Conservation (phyloP, 2,329 filamentous ascomycete genomes). For the Parascedosporium putredinis region DNA sequence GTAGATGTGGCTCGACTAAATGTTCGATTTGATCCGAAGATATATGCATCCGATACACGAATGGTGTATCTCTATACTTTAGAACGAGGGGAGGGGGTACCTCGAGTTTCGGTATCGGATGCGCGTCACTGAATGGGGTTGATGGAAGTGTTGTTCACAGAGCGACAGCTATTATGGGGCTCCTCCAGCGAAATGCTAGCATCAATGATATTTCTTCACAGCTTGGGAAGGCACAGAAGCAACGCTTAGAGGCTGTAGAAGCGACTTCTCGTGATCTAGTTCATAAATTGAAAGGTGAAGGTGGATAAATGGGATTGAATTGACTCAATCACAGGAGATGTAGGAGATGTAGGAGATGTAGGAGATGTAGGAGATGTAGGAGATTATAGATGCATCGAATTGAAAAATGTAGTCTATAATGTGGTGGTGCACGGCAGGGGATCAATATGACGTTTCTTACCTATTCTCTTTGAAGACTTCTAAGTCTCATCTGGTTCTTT, state of each 20-base stretch:
- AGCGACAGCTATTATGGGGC: slow-evolving; percentile 60
- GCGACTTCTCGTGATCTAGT: slow-evolving; percentile 44
- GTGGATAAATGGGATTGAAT: no score
- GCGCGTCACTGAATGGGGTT: slow-evolving; percentile 80
- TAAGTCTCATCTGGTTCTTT: no score
- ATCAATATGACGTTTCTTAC: no score
- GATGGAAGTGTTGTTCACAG: slow-evolving; percentile 60
- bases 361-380: no score
- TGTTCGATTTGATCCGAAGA: slow-evolving; percentile 46
- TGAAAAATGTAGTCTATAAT: no score
- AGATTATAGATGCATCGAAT: no score
- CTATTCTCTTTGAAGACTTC: no score
- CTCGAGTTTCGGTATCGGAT: slow-evolving; percentile 77
- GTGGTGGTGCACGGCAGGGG: no score
- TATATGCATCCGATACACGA: slow-evolving; percentile 44
- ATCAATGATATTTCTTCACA: slow-evolving; percentile 61
- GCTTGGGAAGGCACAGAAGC: slow-evolving; percentile 52
- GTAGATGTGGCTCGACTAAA: slow-evolving; percentile 63
- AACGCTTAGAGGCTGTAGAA: slow-evolving; percentile 60
- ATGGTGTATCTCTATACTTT: slow-evolving; percentile 67
- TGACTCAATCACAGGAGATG: no score
- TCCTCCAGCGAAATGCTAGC: slow-evolving; percentile 65
- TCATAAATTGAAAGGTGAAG: slow-evolving; percentile 26
- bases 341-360: no score
- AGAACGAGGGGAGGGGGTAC: slow-evolving; percentile 55